Conservation (phyloP, 176 grass and related monocot species). For the Cocos nucifera region DNA sequence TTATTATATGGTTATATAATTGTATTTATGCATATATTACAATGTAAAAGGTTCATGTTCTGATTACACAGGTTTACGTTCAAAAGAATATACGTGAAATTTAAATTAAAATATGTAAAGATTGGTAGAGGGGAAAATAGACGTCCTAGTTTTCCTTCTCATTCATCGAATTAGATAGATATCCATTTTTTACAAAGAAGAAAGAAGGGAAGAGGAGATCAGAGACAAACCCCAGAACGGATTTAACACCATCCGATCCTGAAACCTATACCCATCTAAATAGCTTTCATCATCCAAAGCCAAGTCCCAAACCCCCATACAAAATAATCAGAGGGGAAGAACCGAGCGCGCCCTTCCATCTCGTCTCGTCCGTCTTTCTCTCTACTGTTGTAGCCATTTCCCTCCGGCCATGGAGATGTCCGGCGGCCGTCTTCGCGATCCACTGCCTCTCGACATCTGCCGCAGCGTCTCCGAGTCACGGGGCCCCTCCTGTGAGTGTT, state of each 20-base stretch:
- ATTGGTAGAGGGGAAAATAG: neutral
- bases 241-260: neutral
- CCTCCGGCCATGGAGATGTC: conserved; percentile 38
- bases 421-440: conserved; percentile 17
- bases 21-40: too few species aligned
- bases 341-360: too few species aligned
- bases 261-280: neutral
- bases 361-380: neutral
- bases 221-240: neutral
- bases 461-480: conserved; percentile 24
- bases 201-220: neutral
- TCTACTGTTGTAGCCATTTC: conserved; percentile 36
- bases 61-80: too few species aligned
- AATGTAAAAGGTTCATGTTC: too few species aligned
- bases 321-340: neutral
- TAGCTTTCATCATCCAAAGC: too few species aligned
- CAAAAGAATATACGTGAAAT: neutral
- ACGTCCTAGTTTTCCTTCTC: neutral
- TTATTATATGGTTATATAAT: too few species aligned
- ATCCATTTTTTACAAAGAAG: neutral
- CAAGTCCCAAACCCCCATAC: neutral
- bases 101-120: neutral
- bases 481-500: conserved; percentile 20
- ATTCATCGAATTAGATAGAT: neutral
- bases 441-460: conserved; percentile 48